Conservation (phyloP, 177 flowering plant species). For the Telopea speciosissima region DNA sequence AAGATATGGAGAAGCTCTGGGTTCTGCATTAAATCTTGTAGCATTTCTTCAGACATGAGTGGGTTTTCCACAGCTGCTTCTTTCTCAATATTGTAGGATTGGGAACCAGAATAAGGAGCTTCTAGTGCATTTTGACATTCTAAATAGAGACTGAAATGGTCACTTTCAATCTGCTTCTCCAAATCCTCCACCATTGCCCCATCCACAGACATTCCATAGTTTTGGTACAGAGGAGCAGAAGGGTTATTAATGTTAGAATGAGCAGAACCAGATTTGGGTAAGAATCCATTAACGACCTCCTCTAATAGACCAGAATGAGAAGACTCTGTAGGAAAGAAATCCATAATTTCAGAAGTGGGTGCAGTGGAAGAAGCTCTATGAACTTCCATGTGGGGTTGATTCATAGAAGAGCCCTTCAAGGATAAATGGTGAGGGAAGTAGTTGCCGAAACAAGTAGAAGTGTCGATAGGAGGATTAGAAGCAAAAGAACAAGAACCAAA, state of each 20-base stretch:
- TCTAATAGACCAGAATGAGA: slow-evolving; percentile 62
- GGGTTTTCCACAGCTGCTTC: slow-evolving; percentile 9
- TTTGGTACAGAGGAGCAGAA: not conserved
- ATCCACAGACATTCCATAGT: too few species aligned
- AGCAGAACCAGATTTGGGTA: slow-evolving; percentile 28
- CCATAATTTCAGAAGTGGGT: slow-evolving; percentile 3
- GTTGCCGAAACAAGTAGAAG: not conserved
- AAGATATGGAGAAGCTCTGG: slow-evolving; percentile 38
- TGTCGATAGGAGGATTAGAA: not conserved
- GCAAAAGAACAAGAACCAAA: not conserved
- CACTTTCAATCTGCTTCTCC: slow-evolving; percentile 10
- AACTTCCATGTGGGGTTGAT: not conserved
- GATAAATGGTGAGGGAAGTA: too few species aligned
- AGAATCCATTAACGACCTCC: slow-evolving; percentile 55
- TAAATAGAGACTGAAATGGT: slow-evolving; percentile 11
- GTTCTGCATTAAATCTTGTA: slow-evolving; percentile 41
- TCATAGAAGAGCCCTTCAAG: slow-evolving; percentile 1
- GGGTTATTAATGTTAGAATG: not conserved
- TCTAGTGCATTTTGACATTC: not conserved
- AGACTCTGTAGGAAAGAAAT: slow-evolving; percentile 45
- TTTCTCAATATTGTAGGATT: not conserved
- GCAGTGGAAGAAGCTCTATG: not conserved
- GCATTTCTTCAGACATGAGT: slow-evolving; percentile 13
- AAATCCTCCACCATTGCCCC: not conserved
- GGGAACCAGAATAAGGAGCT: not conserved